Evolutionary conservation across 176 grass and related monocot genomes (phyloP).

Genomic region (Hordeum marinum): DNA sequence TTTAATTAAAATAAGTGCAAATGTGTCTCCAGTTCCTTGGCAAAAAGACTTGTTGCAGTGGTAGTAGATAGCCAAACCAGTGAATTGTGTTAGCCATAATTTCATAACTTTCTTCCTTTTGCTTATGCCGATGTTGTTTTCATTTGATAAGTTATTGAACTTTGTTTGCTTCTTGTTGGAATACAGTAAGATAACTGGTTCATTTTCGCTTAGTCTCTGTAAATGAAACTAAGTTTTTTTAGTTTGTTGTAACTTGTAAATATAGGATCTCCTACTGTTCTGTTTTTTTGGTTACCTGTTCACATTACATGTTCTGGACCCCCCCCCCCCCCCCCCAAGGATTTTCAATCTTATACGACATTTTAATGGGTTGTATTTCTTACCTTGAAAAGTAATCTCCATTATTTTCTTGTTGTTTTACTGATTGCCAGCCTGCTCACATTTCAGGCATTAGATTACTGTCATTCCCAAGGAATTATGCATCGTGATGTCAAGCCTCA

Average conservation of each 20-base stretch:
- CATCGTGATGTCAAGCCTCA: slow-evolving; percentile 82
- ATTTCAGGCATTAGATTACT: slow-evolving; percentile 68
- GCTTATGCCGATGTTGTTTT: background rate
- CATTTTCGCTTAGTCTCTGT: background rate
- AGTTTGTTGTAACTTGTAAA: background rate
- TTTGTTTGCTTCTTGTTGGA: background rate
- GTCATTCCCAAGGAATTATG: slow-evolving; percentile 83
- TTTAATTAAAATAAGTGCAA: slow-evolving; percentile 6
- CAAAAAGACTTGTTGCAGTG: background rate
- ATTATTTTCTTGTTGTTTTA: background rate
- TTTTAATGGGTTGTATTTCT: background rate
- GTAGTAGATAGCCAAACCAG: background rate
- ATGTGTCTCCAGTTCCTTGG: background rate
- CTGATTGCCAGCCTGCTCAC: slow-evolving; percentile 15
- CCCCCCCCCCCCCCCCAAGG: background rate
- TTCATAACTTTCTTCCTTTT: background rate
- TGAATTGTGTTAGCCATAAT: background rate
- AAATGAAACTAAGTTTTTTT: background rate
- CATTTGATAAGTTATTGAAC: background rate
- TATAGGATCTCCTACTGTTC: background rate
- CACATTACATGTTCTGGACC: background rate
- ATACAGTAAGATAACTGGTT: background rate
- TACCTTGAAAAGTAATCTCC: background rate
- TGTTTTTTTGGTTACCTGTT: background rate
- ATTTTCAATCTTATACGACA: background rate